Conservation (phyloP, 2,329 filamentous ascomycete genomes). For the Drechslera avenae region DNA sequence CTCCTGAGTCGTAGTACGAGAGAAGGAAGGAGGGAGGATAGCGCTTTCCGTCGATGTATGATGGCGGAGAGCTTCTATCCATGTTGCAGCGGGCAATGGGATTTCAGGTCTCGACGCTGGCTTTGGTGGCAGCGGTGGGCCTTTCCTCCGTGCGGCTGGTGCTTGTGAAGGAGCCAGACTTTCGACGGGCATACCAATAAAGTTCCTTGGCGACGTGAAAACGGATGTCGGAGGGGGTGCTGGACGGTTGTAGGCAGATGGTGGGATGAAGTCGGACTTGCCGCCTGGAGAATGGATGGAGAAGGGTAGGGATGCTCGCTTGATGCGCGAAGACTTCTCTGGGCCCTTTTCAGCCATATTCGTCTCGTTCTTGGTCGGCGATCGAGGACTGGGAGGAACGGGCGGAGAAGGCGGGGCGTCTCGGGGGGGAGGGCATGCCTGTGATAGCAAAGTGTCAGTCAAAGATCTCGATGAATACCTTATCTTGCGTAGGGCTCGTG, state of each 20-base stretch:
- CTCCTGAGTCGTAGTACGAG: constrained; percentile 16
- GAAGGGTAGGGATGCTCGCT: constrained; percentile 21
- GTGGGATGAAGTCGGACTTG: constrained; percentile 5
- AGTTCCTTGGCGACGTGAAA: constrained; percentile 32
- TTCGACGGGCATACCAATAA: constrained; percentile 31
- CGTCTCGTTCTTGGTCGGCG: constrained; percentile 17
- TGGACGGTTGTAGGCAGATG: constrained; percentile 35
- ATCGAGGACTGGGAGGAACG: constrained; percentile 11
- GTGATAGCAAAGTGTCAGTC: constrained; percentile 19
- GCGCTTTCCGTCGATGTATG: constrained; percentile 29
- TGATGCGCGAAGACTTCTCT: constrained; percentile 22
- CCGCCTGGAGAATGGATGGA: constrained; percentile 4
- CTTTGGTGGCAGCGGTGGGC: constrained; percentile 15
- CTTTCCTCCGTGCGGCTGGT: constrained; percentile 19
- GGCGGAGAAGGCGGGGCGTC: constrained; percentile 12
- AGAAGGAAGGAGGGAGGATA: constrained; percentile 27
- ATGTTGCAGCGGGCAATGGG: constrained; percentile 16
- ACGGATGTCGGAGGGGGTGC: constrained; percentile 34
- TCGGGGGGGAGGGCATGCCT: constrained; percentile 14
- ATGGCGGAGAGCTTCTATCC: constrained; percentile 17
- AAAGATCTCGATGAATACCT: constrained; percentile 5
- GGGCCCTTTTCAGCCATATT: constrained; percentile 23
- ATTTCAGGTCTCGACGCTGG: constrained; percentile 10
- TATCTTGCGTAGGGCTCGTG: constrained; percentile 5
- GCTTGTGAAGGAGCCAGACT: constrained; percentile 24